Base-by-base conservation (phyloP, 1,139 yeast species). In the Yueomyces sp. region DNA sequence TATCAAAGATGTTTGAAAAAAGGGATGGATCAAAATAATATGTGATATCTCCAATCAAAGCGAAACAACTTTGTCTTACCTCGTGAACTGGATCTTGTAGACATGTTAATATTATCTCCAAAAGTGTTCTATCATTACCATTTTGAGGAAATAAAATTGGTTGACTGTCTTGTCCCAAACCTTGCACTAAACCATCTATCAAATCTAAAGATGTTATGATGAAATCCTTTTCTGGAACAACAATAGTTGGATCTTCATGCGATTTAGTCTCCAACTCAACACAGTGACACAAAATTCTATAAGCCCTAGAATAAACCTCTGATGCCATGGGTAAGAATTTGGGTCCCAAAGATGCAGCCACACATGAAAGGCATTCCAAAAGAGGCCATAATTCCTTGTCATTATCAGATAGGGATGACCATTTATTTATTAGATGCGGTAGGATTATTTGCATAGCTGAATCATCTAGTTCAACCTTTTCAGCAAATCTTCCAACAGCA, bases 61-160 rank as follows among this genome's bases (percentile, higher is more conserved):
- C 97, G 65, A 81, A 87, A 1, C 94, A 85, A 44, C 89, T 79
- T 64, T 91, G 98, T 51, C 97, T 75, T 28, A 91, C 96, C 59
- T 91, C 97, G 50, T 78, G 79, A 33, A 72, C 73, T 27, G 76
- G 74, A 59, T 87, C 96, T 49, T 80, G 82, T 50, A 87, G 71
- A 59, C 95, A 83, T 41, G 76, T 71, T 39, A 82, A 57, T 45
- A 91, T 57, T 47, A 89, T 65, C 38, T 75, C 79, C 68, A 83
- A 70, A 46, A 89, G 59, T 27, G 81, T 71, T 3, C 62, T 54
- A 27, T 59, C 60, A 34, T 46, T 46, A 9, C 43, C 46, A 19
- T 39, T 42, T 28, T 56, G 52, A 3, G 63, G 66, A 44, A 65
- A 66, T 41, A 85, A 69, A 45, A 89, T 68, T 41, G 75, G 78